Conservation (phyloP, 2,329 filamentous ascomycete genomes). For the Nothomitra cinnamomea region DNA sequence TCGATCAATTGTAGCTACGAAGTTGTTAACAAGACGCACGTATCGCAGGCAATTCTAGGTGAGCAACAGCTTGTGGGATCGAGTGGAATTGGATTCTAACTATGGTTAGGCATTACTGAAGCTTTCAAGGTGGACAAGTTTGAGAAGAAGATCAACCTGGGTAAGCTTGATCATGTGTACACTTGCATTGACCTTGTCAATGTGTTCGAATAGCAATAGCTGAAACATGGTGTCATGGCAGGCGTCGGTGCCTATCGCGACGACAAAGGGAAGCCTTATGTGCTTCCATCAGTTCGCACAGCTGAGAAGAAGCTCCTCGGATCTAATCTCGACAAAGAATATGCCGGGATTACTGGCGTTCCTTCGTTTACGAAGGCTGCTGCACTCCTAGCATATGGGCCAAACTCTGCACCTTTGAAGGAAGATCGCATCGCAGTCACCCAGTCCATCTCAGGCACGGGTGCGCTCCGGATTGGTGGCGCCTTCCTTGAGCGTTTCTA, state of each 20-base stretch:
- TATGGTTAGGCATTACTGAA: constrained; percentile 63
- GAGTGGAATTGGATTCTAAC: constrained; percentile 2
- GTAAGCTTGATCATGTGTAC: constrained; percentile 25
- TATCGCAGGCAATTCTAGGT: constrained; percentile 56
- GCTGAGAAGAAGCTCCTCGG: constrained; percentile 78
- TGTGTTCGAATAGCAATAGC: not conserved
- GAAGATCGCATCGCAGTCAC: constrained; percentile 72
- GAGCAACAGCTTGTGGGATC: constrained; percentile 19
- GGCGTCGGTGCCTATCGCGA: constrained; percentile 97
- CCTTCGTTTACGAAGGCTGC: constrained; percentile 88
- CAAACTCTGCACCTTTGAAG: constrained; percentile 57
- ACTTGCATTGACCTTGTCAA: not conserved
- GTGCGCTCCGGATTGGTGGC: constrained; percentile 84
- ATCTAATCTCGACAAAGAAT: constrained; percentile 80
- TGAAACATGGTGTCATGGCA: constrained; percentile 19
- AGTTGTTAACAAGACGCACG: not conserved
- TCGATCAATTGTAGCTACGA: not conserved
- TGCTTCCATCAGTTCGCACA: constrained; percentile 78
- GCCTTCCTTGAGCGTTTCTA: constrained; percentile 88
- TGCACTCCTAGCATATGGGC: constrained; percentile 77
- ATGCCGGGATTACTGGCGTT: constrained; percentile 92
- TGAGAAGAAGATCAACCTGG: constrained; percentile 93
- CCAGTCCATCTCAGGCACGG: constrained; percentile 95
- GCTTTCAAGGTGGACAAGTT: constrained; percentile 96
- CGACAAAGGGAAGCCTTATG: constrained; percentile 93